These are phyloP conservation scores for Alnus rubra DNA, from an alignment of 306 rosid genomes.

Conservation along the genomic window DNA sequence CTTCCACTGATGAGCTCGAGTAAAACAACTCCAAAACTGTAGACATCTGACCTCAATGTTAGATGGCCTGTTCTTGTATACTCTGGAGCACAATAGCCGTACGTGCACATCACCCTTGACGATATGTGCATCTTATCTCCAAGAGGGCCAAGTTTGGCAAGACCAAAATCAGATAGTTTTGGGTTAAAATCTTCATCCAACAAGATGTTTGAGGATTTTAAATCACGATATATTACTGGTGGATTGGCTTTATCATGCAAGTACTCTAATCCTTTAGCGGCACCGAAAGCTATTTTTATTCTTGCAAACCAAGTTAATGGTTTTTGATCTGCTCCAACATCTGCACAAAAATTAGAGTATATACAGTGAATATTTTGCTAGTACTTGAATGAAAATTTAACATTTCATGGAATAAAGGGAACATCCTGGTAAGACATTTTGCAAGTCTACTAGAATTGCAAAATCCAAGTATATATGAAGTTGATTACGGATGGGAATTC, in stretches of 20 bases:
- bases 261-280: constrained; percentile 79
- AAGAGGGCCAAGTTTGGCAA: constrained; percentile 53
- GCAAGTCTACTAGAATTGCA: not conserved
- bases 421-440: not conserved
- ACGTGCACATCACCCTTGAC: constrained; percentile 78
- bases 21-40: constrained; percentile 80
- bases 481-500: not conserved
- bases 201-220: constrained; percentile 74
- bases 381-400: not conserved
- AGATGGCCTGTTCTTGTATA: constrained; percentile 63
- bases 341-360: constrained; percentile 36
- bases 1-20: constrained; percentile 88
- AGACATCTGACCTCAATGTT: constrained; percentile 79
- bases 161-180: constrained; percentile 79
- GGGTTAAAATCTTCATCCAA: constrained; percentile 60
- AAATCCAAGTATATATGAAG: not conserved
- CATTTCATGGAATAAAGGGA: not conserved
- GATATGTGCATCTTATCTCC: constrained; percentile 58
- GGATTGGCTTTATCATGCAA: constrained; percentile 83
- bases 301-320: constrained; percentile 73
- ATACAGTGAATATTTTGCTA: not conserved
- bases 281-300: constrained; percentile 65
- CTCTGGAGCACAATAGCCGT: constrained; percentile 90
- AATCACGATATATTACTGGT: constrained; percentile 67
- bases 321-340: constrained; percentile 26